These are phyloP conservation scores for Psilocybe tampanensis DNA, from an alignment of 768 basidiomycete genomes.

Conservation along the genomic window DNA sequence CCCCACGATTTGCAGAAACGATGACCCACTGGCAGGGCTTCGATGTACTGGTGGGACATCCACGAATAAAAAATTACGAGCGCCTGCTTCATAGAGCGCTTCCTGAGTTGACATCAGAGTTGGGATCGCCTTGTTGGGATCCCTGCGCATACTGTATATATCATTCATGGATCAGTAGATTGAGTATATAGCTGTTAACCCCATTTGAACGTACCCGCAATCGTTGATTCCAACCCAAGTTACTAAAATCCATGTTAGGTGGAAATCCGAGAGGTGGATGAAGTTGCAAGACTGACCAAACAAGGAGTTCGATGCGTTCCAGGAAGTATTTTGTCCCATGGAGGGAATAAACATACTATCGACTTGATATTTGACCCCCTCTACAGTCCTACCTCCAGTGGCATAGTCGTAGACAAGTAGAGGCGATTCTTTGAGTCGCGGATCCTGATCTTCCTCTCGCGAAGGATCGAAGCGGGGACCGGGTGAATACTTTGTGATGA, in stretches of 20 bases:
- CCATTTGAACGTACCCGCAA: conserved; percentile 28
- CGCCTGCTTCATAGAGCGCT: conserved; percentile 48
- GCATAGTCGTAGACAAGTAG: conserved; percentile 65
- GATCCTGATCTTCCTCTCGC: conserved; percentile 22
- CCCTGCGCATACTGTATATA: conserved; percentile 14
- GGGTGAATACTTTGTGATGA: conserved; percentile 44
- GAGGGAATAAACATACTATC: conserved; percentile 37
- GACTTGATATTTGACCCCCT: conserved; percentile 43
- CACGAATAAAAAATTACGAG: conserved; percentile 58
- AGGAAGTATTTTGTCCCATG: conserved; percentile 27
- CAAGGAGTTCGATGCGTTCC: conserved; percentile 34
- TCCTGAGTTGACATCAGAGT: conserved; percentile 47
- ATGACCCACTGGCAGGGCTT: conserved; percentile 47
- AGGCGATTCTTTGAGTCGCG: conserved; percentile 30
- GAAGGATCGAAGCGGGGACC: conserved; percentile 33
- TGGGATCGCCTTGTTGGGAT: conserved; percentile 27
- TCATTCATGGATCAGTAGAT: neutral
- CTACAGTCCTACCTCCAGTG: conserved; percentile 48
- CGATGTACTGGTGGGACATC: conserved; percentile 59
- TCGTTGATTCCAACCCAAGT: conserved; percentile 74
- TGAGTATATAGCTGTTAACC: neutral
- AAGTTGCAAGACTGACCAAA: conserved; percentile 40
- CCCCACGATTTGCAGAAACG: no score
- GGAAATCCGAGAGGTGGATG: neutral
- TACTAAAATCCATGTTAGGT: conserved; percentile 32